Evolutionary conservation across 2,329 filamentous ascomycete species (phyloP).

Genomic region (Grosmannia huntii): DNA sequence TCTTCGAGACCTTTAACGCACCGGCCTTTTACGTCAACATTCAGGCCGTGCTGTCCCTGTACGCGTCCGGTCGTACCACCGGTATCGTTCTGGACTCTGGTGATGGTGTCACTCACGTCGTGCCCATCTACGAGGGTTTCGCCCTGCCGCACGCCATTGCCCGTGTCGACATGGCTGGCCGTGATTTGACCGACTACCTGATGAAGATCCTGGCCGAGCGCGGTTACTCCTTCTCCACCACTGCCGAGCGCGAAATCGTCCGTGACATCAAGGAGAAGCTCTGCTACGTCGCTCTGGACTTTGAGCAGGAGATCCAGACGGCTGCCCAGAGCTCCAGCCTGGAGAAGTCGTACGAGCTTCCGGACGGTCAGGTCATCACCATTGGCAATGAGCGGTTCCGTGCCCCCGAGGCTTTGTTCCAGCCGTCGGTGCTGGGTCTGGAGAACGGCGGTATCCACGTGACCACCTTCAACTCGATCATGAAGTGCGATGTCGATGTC

Average conservation of each 20-base stretch:
- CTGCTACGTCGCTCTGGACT: slow-evolving; percentile 99
- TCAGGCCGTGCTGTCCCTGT: slow-evolving; percentile 97
- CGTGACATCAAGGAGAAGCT: slow-evolving; percentile 99
- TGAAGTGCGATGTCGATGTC: slow-evolving; percentile 99
- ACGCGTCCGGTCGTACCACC: slow-evolving; percentile 99
- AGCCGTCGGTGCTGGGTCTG: slow-evolving; percentile 94
- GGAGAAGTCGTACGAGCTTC: slow-evolving; percentile 99
- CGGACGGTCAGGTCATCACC: slow-evolving; percentile 97
- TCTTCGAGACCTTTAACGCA: slow-evolving; percentile 99
- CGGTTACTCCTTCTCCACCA: slow-evolving; percentile 99
- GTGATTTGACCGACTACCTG: slow-evolving; percentile 99
- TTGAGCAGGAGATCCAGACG: slow-evolving; percentile 99
- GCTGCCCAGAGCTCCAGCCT: slow-evolving; percentile 96
- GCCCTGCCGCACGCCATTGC: slow-evolving; percentile 99
- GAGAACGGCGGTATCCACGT: slow-evolving; percentile 98
- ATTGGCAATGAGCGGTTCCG: slow-evolving; percentile 99
- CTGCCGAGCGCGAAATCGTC: slow-evolving; percentile 99
- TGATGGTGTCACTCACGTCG: slow-evolving; percentile 99
- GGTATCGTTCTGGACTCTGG: slow-evolving; percentile 99
- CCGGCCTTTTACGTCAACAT: slow-evolving; percentile 99
- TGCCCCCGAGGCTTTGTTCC: slow-evolving; percentile 98
- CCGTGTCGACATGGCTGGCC: slow-evolving; percentile 99
- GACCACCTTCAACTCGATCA: slow-evolving; percentile 99
- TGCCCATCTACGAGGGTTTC: slow-evolving; percentile 99
- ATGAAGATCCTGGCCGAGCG: slow-evolving; percentile 99